Evolutionary conservation across 176 grass and related monocot species (phyloP).

Genomic region (Rhynchospora pubera): DNA sequence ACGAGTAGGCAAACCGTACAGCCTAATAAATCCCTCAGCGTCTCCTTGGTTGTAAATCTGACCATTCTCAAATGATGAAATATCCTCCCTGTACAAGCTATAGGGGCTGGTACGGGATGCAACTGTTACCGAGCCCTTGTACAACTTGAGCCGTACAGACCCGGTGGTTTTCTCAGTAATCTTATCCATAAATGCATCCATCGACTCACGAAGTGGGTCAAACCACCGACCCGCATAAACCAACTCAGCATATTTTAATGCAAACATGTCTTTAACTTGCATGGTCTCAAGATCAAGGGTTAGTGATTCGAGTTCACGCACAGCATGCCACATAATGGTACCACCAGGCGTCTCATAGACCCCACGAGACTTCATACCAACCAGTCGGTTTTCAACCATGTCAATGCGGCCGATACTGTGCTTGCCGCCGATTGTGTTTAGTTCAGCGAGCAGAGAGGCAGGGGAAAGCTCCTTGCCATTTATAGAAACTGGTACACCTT

Average conservation of each 20-base stretch:
- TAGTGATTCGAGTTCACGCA: conserved; percentile 66
- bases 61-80: conserved; percentile 85
- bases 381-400: conserved; percentile 87
- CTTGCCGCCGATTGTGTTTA: conserved; percentile 77
- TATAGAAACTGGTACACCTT: conserved; percentile 74
- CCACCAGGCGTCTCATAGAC: conserved; percentile 90
- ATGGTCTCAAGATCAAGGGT: conserved; percentile 64
- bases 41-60: conserved; percentile 80
- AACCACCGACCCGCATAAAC: conserved; percentile 90
- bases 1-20: conserved; percentile 66
- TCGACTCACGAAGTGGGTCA: conserved; percentile 49
- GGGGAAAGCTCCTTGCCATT: conserved; percentile 63
- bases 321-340: conserved; percentile 71
- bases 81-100: conserved; percentile 91
- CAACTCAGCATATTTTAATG: conserved; percentile 77
- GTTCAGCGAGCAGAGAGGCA: conserved; percentile 60
- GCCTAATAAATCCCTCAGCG: conserved; percentile 71
- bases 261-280: conserved; percentile 63
- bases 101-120: conserved; percentile 51
- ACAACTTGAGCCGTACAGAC: conserved; percentile 59
- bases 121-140: conserved; percentile 60
- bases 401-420: conserved; percentile 75
- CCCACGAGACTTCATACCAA: conserved; percentile 94
- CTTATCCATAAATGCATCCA: conserved; percentile 67
- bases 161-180: conserved; percentile 55